A percentile compares a stretch with the other conserved stretches of the same genome.
Conservation (phyloP, 208 protist species). For the Angomonas ambiguus region DNA sequence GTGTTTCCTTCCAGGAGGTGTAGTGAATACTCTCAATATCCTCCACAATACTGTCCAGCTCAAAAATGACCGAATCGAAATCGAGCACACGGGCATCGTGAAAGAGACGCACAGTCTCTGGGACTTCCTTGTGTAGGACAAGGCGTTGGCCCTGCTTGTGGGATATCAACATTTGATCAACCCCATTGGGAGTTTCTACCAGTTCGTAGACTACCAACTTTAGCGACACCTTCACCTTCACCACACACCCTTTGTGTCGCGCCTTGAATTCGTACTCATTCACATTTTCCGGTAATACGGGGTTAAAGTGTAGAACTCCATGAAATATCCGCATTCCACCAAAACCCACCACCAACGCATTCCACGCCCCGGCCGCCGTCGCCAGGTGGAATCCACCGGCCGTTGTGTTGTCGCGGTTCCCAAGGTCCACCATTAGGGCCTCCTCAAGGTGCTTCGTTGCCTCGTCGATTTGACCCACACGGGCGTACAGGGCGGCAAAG, state of each 20-base stretch:
- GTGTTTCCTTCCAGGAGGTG: slow-evolving; percentile 77
- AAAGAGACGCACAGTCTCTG: slow-evolving; percentile 68
- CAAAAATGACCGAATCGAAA: slow-evolving; percentile 89
- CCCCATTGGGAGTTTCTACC: slow-evolving; percentile 30
- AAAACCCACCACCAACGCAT: slow-evolving; percentile 71
- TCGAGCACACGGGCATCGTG: slow-evolving; percentile 72
- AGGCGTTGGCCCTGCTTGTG: slow-evolving; percentile 70
- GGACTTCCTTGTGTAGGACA: slow-evolving; percentile 37
- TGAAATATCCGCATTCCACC: slow-evolving; percentile 73
- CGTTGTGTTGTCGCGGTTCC: slow-evolving; percentile 69
- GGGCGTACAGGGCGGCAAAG: slow-evolving; percentile 69
- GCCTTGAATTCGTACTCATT: slow-evolving; percentile 75
- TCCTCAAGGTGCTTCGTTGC: slow-evolving; percentile 50
- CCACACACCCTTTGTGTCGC: slow-evolving; percentile 69
- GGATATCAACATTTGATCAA: slow-evolving; percentile 59
- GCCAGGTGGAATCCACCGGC: slow-evolving; percentile 72
- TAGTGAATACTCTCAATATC: slow-evolving; percentile 83
- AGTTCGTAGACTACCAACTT: slow-evolving; percentile 74
- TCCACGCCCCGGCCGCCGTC: slow-evolving; percentile 78
- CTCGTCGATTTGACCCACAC: slow-evolving; percentile 56
- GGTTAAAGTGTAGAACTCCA: slow-evolving; percentile 80
- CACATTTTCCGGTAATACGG: slow-evolving; percentile 61
- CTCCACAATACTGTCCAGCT: slow-evolving; percentile 79
- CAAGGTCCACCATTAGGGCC: slow-evolving; percentile 65
- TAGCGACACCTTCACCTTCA: slow-evolving; percentile 59